Conservation (phyloP, 192 early-diverging fungal genomes). For the Phycomyces nitens region DNA sequence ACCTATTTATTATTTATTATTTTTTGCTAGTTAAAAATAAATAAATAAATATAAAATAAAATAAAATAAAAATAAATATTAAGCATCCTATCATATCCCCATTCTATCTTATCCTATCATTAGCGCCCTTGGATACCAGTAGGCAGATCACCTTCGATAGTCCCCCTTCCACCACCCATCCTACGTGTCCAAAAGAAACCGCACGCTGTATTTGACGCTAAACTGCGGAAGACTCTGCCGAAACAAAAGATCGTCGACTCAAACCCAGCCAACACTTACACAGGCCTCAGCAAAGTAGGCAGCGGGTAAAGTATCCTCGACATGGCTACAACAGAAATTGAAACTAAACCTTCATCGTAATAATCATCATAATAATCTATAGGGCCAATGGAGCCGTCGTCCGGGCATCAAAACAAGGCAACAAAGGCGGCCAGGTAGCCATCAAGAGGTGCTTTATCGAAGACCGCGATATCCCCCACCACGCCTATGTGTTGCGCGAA, state of each 20-base stretch:
- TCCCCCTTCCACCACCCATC: slow-evolving; percentile 28
- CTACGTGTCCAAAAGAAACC: slow-evolving; percentile 14
- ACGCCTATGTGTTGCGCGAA: slow-evolving; percentile 37
- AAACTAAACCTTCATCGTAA: too few relatives aligned
- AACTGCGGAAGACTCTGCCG: slow-evolving; percentile 29
- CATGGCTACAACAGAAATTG: too few relatives aligned
- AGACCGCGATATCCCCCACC: slow-evolving; percentile 38
- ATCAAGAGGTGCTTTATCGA: slow-evolving; percentile 43
- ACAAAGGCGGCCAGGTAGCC: slow-evolving; percentile 26
- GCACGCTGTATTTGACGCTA: slow-evolving; percentile 34
- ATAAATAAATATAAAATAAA: too few relatives aligned
- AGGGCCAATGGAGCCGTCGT: slow-evolving; percentile 39
- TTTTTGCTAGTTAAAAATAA: too few relatives aligned
- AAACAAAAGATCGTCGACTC: slow-evolving; percentile 24
- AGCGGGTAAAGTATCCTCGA: slow-evolving; percentile 20
- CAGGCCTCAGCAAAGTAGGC: slow-evolving; percentile 25
- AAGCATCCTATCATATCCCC: neutral
- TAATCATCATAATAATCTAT: neutral
- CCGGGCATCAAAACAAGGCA: slow-evolving; percentile 24
- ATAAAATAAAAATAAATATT: neutral
- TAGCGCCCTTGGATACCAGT: slow-evolving; percentile 34
- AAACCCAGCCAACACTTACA: slow-evolving; percentile 28
- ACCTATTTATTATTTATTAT: too few relatives aligned
- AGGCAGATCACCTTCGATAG: slow-evolving; percentile 21
- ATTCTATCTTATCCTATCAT: slow-evolving; percentile 7